phyloP scores from a whole-genome alignment of 2,329 filamentous ascomycete species.

The Cladophialophora exuberans region DNA sequence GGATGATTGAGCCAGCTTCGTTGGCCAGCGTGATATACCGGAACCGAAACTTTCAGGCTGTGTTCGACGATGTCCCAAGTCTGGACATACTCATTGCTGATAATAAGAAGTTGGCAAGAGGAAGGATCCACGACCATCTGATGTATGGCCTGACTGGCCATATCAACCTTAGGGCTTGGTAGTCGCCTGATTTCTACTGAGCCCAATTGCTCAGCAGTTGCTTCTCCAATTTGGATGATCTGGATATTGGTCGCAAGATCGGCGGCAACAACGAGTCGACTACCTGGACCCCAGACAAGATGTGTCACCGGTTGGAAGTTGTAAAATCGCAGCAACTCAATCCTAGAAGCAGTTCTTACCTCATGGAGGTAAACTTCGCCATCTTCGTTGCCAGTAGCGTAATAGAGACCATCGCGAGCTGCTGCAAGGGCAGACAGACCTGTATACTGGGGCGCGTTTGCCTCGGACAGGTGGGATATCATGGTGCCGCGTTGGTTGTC shows the following conservation, averaged over 20 bases:
- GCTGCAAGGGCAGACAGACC: conserved; percentile 7
- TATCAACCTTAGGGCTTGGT: conserved; percentile 4
- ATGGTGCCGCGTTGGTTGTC: conserved; percentile 4
- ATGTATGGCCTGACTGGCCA: conserved; percentile 11
- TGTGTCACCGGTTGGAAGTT: conserved; percentile 8
- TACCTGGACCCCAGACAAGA: conserved; percentile 5
- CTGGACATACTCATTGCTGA: conserved; percentile 12
- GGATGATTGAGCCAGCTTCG: conserved; percentile 13
- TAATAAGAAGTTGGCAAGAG: conserved; percentile 13
- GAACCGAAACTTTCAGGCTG: not conserved
- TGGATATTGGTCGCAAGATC: conserved; percentile 14
- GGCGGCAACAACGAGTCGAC: conserved; percentile 9
- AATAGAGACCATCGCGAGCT: conserved; percentile 7
- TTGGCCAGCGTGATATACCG: not conserved
- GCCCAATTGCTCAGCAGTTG: not conserved
- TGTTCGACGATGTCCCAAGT: conserved; percentile 13
- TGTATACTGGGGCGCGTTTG: conserved; percentile 7
- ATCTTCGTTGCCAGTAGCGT: conserved; percentile 14
- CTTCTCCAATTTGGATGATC: conserved; percentile 3
- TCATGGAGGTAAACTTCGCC: conserved; percentile 17
- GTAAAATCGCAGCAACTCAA: conserved; percentile 10
- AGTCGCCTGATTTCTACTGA: not conserved
- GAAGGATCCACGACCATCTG: conserved; percentile 12
- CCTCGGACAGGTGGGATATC: conserved; percentile 9
- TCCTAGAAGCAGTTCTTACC: not conserved